phyloP scores from a whole-genome alignment of 2,329 filamentous ascomycete genomes.

The Acrocalymma vagum region DNA sequence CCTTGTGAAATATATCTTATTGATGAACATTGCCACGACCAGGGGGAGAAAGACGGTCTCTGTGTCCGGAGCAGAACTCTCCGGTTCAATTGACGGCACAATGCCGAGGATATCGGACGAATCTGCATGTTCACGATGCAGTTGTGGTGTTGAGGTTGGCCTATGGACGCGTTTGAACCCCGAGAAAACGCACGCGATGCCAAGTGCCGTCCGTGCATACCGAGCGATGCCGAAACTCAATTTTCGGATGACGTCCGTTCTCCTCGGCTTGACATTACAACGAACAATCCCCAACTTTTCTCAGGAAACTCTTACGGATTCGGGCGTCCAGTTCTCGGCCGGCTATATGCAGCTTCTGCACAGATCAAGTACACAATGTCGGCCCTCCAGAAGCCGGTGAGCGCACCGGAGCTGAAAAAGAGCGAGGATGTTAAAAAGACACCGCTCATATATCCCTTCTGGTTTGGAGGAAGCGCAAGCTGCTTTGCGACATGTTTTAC shows the following conservation, averaged over 20 bases:
- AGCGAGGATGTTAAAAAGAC: constrained; percentile 52
- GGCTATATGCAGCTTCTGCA: constrained; percentile 41
- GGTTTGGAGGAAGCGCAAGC: constrained; percentile 96
- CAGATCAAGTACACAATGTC: constrained; percentile 42
- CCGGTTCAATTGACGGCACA: constrained; percentile 29
- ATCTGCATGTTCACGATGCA: constrained; percentile 33
- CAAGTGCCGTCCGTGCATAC: constrained; percentile 26
- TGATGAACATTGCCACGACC: constrained; percentile 21
- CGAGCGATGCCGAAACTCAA: constrained; percentile 22
- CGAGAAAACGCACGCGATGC: constrained; percentile 28
- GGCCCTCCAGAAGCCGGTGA: constrained; percentile 46
- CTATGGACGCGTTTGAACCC: constrained; percentile 19
- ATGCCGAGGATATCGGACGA: constrained; percentile 23
- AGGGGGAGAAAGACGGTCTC: constrained; percentile 15
- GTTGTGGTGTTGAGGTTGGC: constrained; percentile 11
- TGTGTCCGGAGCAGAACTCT: constrained; percentile 11
- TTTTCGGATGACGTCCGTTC: constrained; percentile 35
- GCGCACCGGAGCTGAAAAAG: constrained; percentile 45
- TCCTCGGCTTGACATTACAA: constrained; percentile 22
- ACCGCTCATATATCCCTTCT: constrained; percentile 63
- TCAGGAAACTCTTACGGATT: constrained; percentile 11
- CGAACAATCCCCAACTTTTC: constrained; percentile 31
- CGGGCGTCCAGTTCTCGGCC: constrained; percentile 3
- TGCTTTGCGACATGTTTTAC: constrained; percentile 92
- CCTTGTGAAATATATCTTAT: constrained; percentile 42